Percentiles rank a stretch among this genome's conserved stretches.
phyloP scores from a whole-genome alignment of 2,329 filamentous ascomycete species.

The Ascosphaera acerosa region DNA sequence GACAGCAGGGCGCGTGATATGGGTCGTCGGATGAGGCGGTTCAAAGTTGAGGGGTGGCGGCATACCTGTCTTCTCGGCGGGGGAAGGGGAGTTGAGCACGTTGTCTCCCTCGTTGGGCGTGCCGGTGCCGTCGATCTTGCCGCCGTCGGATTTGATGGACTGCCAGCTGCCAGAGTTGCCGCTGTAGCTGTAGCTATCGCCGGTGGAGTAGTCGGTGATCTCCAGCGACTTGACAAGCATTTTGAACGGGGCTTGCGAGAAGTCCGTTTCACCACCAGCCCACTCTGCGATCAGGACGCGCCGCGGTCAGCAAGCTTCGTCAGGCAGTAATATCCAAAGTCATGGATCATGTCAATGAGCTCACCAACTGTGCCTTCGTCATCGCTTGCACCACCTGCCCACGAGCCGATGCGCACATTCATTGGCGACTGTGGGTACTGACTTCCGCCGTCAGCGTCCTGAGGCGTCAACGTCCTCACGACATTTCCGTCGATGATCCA shows the following conservation, averaged over 20 bases:
- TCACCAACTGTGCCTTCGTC: slow-evolving; percentile 46
- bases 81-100: neutral
- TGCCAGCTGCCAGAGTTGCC: slow-evolving; percentile 54
- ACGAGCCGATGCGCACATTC: slow-evolving; percentile 76
- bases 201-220: slow-evolving; percentile 82
- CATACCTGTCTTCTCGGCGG: neutral
- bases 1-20: neutral
- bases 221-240: slow-evolving; percentile 59
- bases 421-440: slow-evolving; percentile 93
- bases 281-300: slow-evolving; percentile 28
- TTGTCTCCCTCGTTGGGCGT: slow-evolving; percentile 9
- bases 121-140: slow-evolving; percentile 44
- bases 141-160: slow-evolving; percentile 61
- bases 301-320: slow-evolving; percentile 2
- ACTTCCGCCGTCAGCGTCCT: slow-evolving; percentile 37
- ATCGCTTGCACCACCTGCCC: slow-evolving; percentile 75
- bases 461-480: slow-evolving; percentile 47
- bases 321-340: too few species aligned
- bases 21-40: neutral
- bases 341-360: slow-evolving; percentile 6
- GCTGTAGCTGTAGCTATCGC: slow-evolving; percentile 57
- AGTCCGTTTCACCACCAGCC: slow-evolving; percentile 71
- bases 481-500: slow-evolving; percentile 64
- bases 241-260: slow-evolving; percentile 53
- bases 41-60: neutral